Percentiles rank a stretch among this genome's conserved stretches.
phyloP scores from a whole-genome alignment of 768 basidiomycete genomes.

The Scleroderma citrinum region DNA sequence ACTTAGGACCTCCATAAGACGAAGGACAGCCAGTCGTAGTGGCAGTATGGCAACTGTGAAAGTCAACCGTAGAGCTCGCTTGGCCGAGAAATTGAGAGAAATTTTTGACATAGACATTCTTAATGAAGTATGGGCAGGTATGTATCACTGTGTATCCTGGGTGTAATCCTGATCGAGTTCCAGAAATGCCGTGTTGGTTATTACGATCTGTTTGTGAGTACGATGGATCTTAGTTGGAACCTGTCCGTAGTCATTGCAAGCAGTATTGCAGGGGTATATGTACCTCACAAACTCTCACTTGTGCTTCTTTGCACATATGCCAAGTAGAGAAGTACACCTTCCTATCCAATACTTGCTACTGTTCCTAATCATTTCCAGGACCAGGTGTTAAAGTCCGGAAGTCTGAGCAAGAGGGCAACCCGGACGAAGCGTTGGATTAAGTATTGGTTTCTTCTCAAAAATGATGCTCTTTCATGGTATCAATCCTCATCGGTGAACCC shows the following conservation, averaged over 20 bases:
- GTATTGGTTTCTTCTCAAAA: conserved; percentile 96
- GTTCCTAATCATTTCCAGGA: conserved; percentile 46
- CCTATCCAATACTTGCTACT: not conserved
- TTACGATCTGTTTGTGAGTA: conserved; percentile 81
- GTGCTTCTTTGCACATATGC: conserved; percentile 97
- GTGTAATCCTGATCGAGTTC: conserved; percentile 6
- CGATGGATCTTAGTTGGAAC: not conserved
- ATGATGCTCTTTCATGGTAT: conserved; percentile 95
- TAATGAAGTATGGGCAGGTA: conserved; percentile 80
- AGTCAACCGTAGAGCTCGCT: conserved; percentile 55
- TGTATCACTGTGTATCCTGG: conserved; percentile 17
- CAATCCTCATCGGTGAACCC: conserved; percentile 77
- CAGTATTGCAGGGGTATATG: conserved; percentile 96
- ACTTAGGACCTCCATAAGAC: conserved; percentile 16
- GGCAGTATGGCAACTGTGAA: conserved; percentile 74
- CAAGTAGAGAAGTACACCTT: conserved; percentile 67
- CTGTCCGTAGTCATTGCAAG: not conserved
- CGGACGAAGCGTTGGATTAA: conserved; percentile 90
- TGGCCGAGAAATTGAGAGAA: conserved; percentile 86
- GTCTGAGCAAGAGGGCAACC: conserved; percentile 80
- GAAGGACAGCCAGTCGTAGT: conserved; percentile 32
- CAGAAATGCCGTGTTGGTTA: conserved; percentile 94
- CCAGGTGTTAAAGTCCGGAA: conserved; percentile 88
- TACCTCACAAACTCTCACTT: conserved; percentile 90
- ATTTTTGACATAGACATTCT: conserved; percentile 81